Evolutionary conservation across 2,329 filamentous ascomycete genomes (phyloP), one percentile per base, ranked within the genome.

Genomic region (Verruconis gallopava): DNA sequence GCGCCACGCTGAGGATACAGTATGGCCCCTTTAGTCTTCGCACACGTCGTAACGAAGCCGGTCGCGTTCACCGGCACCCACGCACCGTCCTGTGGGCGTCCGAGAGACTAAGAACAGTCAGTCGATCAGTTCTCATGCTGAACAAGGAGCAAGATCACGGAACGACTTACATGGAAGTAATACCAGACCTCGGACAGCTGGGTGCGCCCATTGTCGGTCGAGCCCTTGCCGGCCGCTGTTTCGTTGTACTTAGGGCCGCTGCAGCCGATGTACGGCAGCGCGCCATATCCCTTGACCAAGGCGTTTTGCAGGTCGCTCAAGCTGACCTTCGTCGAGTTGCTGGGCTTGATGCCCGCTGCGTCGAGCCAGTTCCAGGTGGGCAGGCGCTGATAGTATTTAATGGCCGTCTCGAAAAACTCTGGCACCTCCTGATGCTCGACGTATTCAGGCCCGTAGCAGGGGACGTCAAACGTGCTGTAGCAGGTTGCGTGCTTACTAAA

Each of bases 401-500:
- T 67, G 11, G 69, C 61, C 0, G 76, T 79, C 54, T 72, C 65
- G 62, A 77, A 79, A 61, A 72, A 81, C 47, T 79, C 72, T 22
- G 76, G 62, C 1, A 81, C 67, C 18, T 81, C 77, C 46, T 69
- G 61, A 56, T 78, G 70, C 49, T 71, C 40, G 37, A 55, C 53
- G 54, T 77, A 75, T 47, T 65, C 52, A 4, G 75, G 72, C 0
- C 74, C 74, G 56, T 79, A 81, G 67, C 78, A 82, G 21, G 72
- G 68, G 4, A 66, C 58, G 52, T 80, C 74, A 53, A 81, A 81
- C 46, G 71, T 79, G 37, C 69, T 74, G 63, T 64, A 81, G 65
- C 77, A 82, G 12, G 77, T 81, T 2, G 69, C 77, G 57, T 79
- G 76, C 63, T 81, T 81, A 59, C 65, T 69, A 63, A 77, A 80